Evolutionary conservation across 495 filamentous ascomycete species (phyloP), one percentile per base, ranked within the genome.

Genomic region (Penicillium bovifimosum): DNA sequence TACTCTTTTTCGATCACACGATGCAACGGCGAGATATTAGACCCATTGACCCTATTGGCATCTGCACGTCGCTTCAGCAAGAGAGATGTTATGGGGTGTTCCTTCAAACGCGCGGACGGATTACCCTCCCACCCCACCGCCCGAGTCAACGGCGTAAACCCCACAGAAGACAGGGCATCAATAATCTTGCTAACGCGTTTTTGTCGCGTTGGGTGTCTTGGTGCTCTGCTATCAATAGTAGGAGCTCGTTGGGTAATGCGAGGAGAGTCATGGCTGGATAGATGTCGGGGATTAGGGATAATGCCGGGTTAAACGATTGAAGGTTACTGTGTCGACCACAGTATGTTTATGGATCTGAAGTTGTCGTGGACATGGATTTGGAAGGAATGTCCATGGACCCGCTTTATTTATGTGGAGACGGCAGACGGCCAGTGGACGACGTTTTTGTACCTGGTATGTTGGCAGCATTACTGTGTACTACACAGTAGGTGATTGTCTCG

Each of bases 161-260:
- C 38, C 2, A 5, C 17, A 8, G 2, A 7, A 1, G 48, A 33
- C 4, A 8, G 24, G 41, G 48, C 28, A 17, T 50, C 38, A 20
- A 50, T 34, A 11, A 34, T 9, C n/a, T 41, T 34, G 31, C 38
- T 3, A 50, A 33, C 13, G 48, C 48, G n/a, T 50, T 50, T n/a
- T 42, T 41, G 29, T 40, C 29, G 9, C 3, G 24, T 33, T 50
- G 28, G 31, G 18, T 34, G 29, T 28, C 48, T 26, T 41, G 39
- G 5, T 8, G 3, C 11, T 35, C 10, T 26, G 39, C 29, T 50
- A 50, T 50, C 17, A 16, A 2, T 5, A 50, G 17, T 28, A 50
- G 31, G 13, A 50, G 16, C 39, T 50, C 48, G 9, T 50, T 50
- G 10, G 48, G 48, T 16, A 50, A 18, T 9, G 7, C 9, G 7